phyloP scores from a whole-genome alignment of 331 rosid species.

The Malus hybrid region DNA sequence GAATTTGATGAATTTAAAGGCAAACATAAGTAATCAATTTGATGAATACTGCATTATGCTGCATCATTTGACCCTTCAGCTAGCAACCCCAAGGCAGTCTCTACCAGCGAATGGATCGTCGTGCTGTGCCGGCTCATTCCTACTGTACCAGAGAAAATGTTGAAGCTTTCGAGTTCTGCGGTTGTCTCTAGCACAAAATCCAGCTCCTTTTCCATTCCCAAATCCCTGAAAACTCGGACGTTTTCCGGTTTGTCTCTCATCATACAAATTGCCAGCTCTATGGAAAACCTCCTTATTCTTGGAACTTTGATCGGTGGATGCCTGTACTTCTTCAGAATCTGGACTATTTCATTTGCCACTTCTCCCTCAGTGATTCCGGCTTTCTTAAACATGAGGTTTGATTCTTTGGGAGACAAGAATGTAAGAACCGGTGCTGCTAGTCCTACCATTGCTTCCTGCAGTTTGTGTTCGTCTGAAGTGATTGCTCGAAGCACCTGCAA shows the following conservation, averaged over 20 bases:
- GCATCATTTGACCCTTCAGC: slow-evolving; percentile 12
- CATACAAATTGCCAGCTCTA: slow-evolving; percentile 88
- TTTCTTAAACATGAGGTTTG: slow-evolving; percentile 45
- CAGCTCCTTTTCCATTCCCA: slow-evolving; percentile 55
- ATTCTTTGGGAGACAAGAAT: slow-evolving; percentile 56
- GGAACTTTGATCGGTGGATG: slow-evolving; percentile 71
- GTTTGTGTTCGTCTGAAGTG: slow-evolving; percentile 60
- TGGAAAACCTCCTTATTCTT: slow-evolving; percentile 72
- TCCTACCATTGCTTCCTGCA: slow-evolving; percentile 93
- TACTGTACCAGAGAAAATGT: slow-evolving; percentile 79
- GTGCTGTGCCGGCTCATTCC: slow-evolving; percentile 72
- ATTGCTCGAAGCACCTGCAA: slow-evolving; percentile 61
- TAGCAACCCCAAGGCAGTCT: slow-evolving; percentile 57
- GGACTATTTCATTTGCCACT: slow-evolving; percentile 43
- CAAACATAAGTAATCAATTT: neutral
- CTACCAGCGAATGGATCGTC: slow-evolving; percentile 65
- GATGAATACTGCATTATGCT: neutral
- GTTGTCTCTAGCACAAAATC: slow-evolving; percentile 79
- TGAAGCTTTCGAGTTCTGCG: slow-evolving; percentile 91
- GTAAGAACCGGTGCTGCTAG: slow-evolving; percentile 63
- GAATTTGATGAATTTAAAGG: neutral
- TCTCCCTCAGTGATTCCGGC: slow-evolving; percentile 51
- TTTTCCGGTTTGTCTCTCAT: slow-evolving; percentile 59
- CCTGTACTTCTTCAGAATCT: slow-evolving; percentile 47
- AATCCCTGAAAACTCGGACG: slow-evolving; percentile 31